A percentile compares a stretch with the other conserved stretches of the same genome.
Evolutionary conservation across 2,329 filamentous ascomycete species (phyloP).

Genomic region (Talaromyces sp.): DNA sequence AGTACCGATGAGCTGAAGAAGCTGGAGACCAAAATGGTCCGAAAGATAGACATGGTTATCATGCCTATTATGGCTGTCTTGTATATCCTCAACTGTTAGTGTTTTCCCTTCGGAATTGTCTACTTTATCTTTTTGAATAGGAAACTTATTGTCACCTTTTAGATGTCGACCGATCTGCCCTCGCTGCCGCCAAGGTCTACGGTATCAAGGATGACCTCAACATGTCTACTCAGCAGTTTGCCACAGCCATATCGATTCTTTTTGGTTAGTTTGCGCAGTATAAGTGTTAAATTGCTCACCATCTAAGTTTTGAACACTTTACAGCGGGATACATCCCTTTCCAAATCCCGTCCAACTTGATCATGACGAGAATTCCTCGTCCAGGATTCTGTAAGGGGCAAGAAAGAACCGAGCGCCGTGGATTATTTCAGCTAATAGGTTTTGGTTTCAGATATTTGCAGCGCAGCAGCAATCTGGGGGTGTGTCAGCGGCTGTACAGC

Average conservation of each 20-base stretch:
- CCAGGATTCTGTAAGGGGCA: background rate
- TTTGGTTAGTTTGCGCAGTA: background rate
- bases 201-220: conserved; percentile 2
- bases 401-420: background rate
- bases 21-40: conserved; percentile 15
- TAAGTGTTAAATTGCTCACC: background rate
- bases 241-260: conserved; percentile 3
- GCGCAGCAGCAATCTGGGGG: conserved; percentile 3
- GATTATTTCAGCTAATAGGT: background rate
- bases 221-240: conserved; percentile 1
- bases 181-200: conserved; percentile 2
- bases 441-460: background rate
- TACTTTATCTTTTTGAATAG: background rate
- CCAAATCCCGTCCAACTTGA: conserved; percentile 7
- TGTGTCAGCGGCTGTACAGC: background rate
- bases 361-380: conserved; percentile 1
- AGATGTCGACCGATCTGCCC: conserved; percentile 2
- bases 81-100: conserved; percentile 34
- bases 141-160: background rate
- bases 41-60: conserved; percentile 22
- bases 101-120: background rate
- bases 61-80: conserved; percentile 30
- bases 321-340: conserved; percentile 3
- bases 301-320: background rate
- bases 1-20: conserved; percentile 16